These are phyloP conservation scores for Cinnamomum micranthum DNA, from an alignment of 164 flowering plant species.

Conservation along the genomic window DNA sequence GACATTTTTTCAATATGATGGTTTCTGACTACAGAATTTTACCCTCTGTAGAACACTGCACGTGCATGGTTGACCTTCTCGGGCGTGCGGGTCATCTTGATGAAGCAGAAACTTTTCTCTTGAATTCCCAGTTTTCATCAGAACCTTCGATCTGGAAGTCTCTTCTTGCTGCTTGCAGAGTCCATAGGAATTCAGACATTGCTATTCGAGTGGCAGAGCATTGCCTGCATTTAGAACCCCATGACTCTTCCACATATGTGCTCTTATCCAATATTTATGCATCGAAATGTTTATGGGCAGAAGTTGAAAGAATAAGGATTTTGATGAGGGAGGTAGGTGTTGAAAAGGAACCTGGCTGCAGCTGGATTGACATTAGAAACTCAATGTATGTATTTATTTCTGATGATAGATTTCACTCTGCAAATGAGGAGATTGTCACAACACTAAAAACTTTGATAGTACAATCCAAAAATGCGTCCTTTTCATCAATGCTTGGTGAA, in stretches of 20 bases:
- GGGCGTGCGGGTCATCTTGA: conserved; percentile 6
- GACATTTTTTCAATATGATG: conserved; percentile 5
- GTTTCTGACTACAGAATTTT: conserved; percentile 1
- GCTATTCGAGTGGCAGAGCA: conserved; percentile 5
- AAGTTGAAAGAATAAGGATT: conserved; percentile 4
- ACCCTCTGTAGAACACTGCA: conserved; percentile 6
- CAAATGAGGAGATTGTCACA: not conserved
- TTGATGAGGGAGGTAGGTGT: conserved; percentile 4
- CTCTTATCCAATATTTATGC: conserved; percentile 14
- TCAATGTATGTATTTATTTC: conserved; percentile 7
- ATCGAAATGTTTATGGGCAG: conserved; percentile 4
- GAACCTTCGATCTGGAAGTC: conserved; percentile 10
- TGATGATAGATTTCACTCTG: conserved; percentile 1
- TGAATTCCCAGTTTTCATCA: conserved; percentile 6
- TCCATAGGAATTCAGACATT: not conserved
- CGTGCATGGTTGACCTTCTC: conserved; percentile 15
- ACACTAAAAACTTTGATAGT: not conserved
- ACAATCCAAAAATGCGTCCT: not conserved
- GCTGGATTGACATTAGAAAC: conserved; percentile 8
- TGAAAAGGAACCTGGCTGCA: conserved; percentile 10
- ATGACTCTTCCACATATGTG: conserved; percentile 7
- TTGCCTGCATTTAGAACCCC: conserved; percentile 1
- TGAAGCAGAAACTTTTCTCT: conserved; percentile 6
- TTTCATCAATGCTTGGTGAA: not conserved
- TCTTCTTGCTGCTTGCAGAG: conserved; percentile 10